Percentiles rank a stretch among this genome's conserved stretches.
phyloP scores from a whole-genome alignment of 192 early-diverging fungal genomes.

The Coemansia sp. region DNA sequence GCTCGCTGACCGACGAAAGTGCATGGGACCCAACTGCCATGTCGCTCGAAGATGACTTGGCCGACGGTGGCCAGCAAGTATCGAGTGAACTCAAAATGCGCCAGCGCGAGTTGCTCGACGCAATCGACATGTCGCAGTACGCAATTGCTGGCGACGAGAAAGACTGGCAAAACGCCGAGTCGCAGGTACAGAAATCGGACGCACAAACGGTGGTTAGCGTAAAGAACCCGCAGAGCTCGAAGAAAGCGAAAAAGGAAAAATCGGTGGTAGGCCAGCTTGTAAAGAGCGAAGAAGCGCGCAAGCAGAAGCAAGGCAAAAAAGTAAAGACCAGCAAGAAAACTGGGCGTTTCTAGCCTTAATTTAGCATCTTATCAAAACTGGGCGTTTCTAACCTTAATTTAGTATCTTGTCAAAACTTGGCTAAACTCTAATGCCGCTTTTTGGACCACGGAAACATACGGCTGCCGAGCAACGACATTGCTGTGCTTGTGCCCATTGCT shows the following conservation, averaged over 20 bases:
- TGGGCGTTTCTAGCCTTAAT: constrained; percentile 19
- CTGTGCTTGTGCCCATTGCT: constrained; percentile 44
- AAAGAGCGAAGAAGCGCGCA: constrained; percentile 30
- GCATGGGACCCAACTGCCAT: constrained; percentile 85
- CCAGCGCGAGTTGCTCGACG: constrained; percentile 78
- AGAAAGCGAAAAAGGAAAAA: constrained; percentile 52
- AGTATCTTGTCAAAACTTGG: background rate
- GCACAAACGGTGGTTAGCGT: constrained; percentile 69
- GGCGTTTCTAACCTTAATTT: constrained; percentile 24
- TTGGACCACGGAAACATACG: constrained; percentile 50
- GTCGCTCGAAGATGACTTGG: constrained; percentile 80
- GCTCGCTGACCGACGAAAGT: constrained; percentile 61
- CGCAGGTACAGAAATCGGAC: constrained; percentile 62
- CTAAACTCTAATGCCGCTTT: constrained; percentile 15
- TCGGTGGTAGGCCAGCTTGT: constrained; percentile 26
- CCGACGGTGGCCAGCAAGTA: constrained; percentile 75
- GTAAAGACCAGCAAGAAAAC: constrained; percentile 52
- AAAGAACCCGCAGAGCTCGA: constrained; percentile 61
- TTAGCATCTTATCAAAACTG: constrained; percentile 23
- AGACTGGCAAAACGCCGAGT: constrained; percentile 73
- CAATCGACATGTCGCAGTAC: constrained; percentile 73
- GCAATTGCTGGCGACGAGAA: constrained; percentile 70
- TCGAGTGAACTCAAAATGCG: constrained; percentile 64
- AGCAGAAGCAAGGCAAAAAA: constrained; percentile 37
- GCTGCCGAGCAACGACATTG: constrained; percentile 48